A percentile compares a stretch with the other conserved stretches of the same genome.
Evolutionary conservation across 352 stramenopile species (phyloP).

Genomic region (Blastocystis sp.): DNA sequence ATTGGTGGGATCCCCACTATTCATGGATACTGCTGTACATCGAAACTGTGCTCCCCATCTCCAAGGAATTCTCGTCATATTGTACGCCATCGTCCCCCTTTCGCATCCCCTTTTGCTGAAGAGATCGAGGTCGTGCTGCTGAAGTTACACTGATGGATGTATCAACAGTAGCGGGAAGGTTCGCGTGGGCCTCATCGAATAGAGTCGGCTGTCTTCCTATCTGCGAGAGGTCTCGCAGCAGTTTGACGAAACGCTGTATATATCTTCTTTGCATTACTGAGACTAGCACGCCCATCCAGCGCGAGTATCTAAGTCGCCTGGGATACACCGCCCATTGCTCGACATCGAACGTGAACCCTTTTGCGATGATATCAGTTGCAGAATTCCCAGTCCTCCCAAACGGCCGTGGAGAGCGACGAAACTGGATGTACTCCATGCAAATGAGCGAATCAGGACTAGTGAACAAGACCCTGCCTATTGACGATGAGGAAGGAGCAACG

Average conservation of each 20-base stretch:
- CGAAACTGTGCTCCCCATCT: too few species aligned
- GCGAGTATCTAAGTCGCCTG: constrained; percentile 13
- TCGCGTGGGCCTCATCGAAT: neutral
- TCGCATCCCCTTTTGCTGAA: too few species aligned
- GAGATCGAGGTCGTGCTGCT: too few species aligned
- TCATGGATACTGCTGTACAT: too few species aligned
- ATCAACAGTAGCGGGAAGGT: neutral
- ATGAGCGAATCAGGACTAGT: neutral
- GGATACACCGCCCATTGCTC: neutral
- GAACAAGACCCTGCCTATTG: neutral
- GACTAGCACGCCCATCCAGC: constrained; percentile 34
- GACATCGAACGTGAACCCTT: neutral
- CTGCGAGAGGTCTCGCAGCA: constrained; percentile 1
- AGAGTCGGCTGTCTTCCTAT: constrained; percentile 2
- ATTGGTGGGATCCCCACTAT: neutral
- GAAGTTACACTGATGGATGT: neutral
- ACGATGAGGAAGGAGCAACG: neutral
- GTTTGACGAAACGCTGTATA: constrained; percentile 54
- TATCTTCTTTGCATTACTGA: neutral
- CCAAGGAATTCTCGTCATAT: too few species aligned
- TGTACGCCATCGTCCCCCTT: too few species aligned
- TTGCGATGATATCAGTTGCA: neutral
- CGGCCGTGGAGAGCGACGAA: neutral
- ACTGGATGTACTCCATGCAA: neutral
- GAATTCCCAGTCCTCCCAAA: neutral